A percentile compares a stretch with the other conserved stretches of the same genome.
Conservation (phyloP, 208 protist genomes). For the Leptomonas pyrrhocoris region DNA sequence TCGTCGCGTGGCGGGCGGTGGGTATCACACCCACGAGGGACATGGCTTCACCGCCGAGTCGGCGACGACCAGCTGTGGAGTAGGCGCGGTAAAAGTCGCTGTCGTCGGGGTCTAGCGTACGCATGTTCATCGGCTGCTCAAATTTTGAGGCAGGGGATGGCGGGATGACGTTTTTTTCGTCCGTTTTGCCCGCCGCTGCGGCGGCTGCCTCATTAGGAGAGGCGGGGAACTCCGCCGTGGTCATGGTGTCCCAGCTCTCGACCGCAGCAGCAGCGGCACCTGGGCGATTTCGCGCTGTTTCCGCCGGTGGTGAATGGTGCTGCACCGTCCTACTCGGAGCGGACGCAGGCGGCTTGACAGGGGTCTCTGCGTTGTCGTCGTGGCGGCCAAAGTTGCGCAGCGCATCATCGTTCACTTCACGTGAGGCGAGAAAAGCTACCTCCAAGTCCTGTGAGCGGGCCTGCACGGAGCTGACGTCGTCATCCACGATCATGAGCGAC, state of each 20-base stretch:
- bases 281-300: background rate
- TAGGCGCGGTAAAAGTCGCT: conserved; percentile 86
- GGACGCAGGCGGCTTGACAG: background rate
- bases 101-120: conserved; percentile 42
- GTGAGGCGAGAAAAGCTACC: conserved; percentile 72
- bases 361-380: conserved; percentile 7
- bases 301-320: background rate
- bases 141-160: conserved; percentile 14
- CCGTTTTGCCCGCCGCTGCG: background rate
- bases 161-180: background rate
- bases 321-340: background rate
- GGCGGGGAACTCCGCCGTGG: background rate
- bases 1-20: conserved; percentile 1
- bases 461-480: conserved; percentile 62
- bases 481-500: conserved; percentile 90
- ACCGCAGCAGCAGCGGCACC: background rate
- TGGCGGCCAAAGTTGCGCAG: conserved; percentile 41
- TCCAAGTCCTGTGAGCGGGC: conserved; percentile 82
- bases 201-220: background rate
- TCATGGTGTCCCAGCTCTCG: background rate
- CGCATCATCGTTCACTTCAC: conserved; percentile 68
- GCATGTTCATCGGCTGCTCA: conserved; percentile 17
- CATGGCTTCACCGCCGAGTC: conserved; percentile 9
- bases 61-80: conserved; percentile 38
- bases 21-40: conserved; percentile 8